A percentile compares a stretch with the other conserved stretches of the same genome.
Conservation (phyloP, 177 flowering plant genomes). For the Telopea speciosissima region DNA sequence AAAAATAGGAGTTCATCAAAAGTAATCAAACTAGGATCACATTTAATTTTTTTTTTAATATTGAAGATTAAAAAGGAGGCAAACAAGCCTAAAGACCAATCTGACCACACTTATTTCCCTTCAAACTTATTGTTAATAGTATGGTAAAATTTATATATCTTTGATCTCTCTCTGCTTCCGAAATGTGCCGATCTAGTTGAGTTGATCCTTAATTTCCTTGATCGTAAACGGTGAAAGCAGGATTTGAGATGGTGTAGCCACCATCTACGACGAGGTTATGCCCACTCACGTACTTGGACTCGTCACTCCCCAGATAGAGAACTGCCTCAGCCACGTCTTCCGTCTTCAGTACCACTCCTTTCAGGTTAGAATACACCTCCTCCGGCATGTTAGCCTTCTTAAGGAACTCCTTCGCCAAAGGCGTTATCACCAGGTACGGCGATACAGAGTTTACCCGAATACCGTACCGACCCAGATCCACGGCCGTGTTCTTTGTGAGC, state of each 20-base stretch:
- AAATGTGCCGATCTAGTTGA: no score
- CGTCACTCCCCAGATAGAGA: not conserved
- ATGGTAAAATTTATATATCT: no score
- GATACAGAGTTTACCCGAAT: conserved; percentile 35
- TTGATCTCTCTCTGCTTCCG: no score
- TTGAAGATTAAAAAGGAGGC: no score
- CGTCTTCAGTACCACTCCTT: conserved; percentile 5
- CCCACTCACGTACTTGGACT: not conserved
- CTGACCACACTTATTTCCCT: no score
- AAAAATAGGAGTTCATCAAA: no score
- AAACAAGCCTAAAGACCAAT: no score
- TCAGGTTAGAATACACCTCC: not conserved
- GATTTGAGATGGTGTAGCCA: not conserved
- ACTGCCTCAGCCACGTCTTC: conserved; percentile 1
- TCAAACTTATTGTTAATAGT: no score
- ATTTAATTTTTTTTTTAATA: no score
- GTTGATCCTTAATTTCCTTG: no score
- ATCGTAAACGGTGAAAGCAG: not conserved
- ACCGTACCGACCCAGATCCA: conserved; percentile 16
- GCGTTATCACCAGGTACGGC: conserved; percentile 15
- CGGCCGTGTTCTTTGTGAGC: conserved; percentile 16
- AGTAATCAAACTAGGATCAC: no score
- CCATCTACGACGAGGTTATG: conserved; percentile 2
- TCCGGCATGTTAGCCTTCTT: not conserved
- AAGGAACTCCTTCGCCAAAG: not conserved